Evolutionary conservation across 2,329 filamentous ascomycete species (phyloP).

Genomic region (Fusarium anthophilum): DNA sequence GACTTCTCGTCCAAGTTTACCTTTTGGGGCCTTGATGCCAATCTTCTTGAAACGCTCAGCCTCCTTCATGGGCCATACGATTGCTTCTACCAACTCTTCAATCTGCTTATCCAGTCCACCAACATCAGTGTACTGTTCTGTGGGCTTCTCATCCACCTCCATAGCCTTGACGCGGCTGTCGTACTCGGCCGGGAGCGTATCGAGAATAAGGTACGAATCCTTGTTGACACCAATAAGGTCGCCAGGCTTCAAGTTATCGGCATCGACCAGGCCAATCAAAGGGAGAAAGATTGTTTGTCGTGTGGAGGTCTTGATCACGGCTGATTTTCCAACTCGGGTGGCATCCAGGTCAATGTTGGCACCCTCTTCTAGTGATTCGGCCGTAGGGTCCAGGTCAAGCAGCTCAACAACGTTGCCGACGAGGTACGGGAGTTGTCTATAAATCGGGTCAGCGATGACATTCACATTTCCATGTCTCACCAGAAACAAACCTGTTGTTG

Average conservation of each 20-base stretch:
- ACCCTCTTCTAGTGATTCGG: slow-evolving; percentile 95
- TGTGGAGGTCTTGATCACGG: slow-evolving; percentile 99
- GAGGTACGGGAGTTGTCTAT: slow-evolving; percentile 94
- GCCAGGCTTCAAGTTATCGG: slow-evolving; percentile 91
- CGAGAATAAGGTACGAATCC: slow-evolving; percentile 96
- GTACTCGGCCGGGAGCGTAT: slow-evolving; percentile 96
- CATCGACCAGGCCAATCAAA: slow-evolving; percentile 95
- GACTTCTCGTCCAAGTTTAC: slow-evolving; percentile 69
- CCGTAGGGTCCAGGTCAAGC: slow-evolving; percentile 93
- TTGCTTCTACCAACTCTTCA: slow-evolving; percentile 96
- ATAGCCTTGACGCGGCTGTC: slow-evolving; percentile 99
- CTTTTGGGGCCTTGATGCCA: slow-evolving; percentile 98
- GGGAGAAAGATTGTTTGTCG: slow-evolving; percentile 98
- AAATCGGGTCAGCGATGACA: not conserved
- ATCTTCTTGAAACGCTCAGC: slow-evolving; percentile 99
- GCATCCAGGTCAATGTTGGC: slow-evolving; percentile 99
- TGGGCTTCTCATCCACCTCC: slow-evolving; percentile 99
- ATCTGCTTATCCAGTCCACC: slow-evolving; percentile 99
- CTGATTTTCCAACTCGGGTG: slow-evolving; percentile 95
- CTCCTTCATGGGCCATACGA: slow-evolving; percentile 99
- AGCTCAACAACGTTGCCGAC: slow-evolving; percentile 99
- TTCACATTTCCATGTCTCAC: not conserved
- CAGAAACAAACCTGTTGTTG: slow-evolving; percentile 82
- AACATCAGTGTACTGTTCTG: slow-evolving; percentile 98
- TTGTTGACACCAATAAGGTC: slow-evolving; percentile 99